A percentile compares a stretch with the other conserved stretches of the same genome.
phyloP scores from a whole-genome alignment of 2,329 filamentous ascomycete species.

The Bertia moriformis region DNA sequence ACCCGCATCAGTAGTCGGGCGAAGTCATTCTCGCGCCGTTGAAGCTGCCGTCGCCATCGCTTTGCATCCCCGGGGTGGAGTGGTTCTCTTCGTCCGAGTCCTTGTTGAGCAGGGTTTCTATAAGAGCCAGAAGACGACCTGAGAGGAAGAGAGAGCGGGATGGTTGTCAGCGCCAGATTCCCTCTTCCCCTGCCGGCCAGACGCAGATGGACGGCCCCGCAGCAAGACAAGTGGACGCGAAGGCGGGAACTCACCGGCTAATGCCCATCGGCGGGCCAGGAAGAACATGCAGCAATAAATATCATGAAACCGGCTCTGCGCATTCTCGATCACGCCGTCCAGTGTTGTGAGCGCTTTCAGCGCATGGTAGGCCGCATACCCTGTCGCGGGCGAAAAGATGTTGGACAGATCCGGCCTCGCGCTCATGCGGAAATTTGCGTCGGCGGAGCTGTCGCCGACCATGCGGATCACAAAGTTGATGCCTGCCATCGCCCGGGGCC shows the following conservation, averaged over 20 bases:
- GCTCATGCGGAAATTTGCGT: constrained; percentile 16
- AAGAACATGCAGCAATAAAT: constrained; percentile 17
- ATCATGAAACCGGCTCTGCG: constrained; percentile 15
- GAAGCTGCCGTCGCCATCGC: too few species aligned
- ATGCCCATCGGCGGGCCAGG: constrained; percentile 17
- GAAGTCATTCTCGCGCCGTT: too few species aligned
- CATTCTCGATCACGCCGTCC: constrained; percentile 15
- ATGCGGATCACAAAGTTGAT: constrained; percentile 20
- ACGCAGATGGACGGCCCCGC: constrained; percentile 20
- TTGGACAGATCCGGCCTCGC: constrained; percentile 14
- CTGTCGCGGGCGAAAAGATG: constrained; percentile 16
- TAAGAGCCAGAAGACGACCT: background rate
- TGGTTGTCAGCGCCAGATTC: too few species aligned
- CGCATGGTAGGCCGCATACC: constrained; percentile 17
- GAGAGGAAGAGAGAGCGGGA: too few species aligned
- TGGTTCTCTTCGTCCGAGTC: too few species aligned
- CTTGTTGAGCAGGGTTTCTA: background rate
- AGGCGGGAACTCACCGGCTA: constrained; percentile 15
- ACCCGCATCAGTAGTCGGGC: too few species aligned
- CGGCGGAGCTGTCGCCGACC: constrained; percentile 17
- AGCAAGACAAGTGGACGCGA: constrained; percentile 18
- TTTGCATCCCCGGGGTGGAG: too few species aligned
- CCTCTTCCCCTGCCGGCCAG: too few species aligned
- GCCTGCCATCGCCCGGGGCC: constrained; percentile 16
- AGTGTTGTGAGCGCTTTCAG: constrained; percentile 16